phyloP scores from a whole-genome alignment of 2,329 filamentous ascomycete genomes.

The Aschersonia sp. region DNA sequence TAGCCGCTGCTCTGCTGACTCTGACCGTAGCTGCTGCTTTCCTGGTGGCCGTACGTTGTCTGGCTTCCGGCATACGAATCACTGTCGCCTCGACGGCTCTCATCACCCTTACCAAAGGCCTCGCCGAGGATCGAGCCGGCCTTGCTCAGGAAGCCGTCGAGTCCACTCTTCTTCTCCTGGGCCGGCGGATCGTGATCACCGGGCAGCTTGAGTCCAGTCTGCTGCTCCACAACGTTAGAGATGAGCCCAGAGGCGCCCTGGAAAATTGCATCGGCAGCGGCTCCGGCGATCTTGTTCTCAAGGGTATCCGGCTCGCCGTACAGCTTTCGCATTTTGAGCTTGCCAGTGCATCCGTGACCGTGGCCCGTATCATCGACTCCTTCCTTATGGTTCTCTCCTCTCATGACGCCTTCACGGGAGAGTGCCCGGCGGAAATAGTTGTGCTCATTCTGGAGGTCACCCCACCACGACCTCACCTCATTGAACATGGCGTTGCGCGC shows the following conservation, averaged over 20 bases:
- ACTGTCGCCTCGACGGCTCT: conserved; percentile 37
- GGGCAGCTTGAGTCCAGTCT: conserved; percentile 28
- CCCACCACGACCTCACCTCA: conserved; percentile 78
- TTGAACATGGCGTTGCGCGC: conserved; percentile 65
- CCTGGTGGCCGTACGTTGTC: conserved; percentile 45
- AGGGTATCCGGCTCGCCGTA: conserved; percentile 32
- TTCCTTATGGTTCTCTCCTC: conserved; percentile 73
- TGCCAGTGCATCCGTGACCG: conserved; percentile 68
- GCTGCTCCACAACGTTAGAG: conserved; percentile 28
- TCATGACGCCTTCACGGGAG: conserved; percentile 61
- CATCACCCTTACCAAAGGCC: conserved; percentile 39
- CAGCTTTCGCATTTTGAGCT: conserved; percentile 63
- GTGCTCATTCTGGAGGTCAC: conserved; percentile 43
- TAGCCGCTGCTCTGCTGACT: conserved; percentile 41
- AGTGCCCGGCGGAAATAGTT: conserved; percentile 60
- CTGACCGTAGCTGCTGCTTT: conserved; percentile 39
- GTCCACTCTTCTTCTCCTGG: conserved; percentile 48
- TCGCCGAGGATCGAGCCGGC: conserved; percentile 53
- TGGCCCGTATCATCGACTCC: conserved; percentile 73
- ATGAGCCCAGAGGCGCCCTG: conserved; percentile 40
- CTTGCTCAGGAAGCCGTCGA: conserved; percentile 58
- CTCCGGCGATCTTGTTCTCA: conserved; percentile 41
- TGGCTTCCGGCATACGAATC: conserved; percentile 48
- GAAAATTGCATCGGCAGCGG: conserved; percentile 41
- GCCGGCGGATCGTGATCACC: conserved; percentile 18